Conservation (phyloP, 73 alveolate genomes). For the Paramecium pentaurelia region DNA sequence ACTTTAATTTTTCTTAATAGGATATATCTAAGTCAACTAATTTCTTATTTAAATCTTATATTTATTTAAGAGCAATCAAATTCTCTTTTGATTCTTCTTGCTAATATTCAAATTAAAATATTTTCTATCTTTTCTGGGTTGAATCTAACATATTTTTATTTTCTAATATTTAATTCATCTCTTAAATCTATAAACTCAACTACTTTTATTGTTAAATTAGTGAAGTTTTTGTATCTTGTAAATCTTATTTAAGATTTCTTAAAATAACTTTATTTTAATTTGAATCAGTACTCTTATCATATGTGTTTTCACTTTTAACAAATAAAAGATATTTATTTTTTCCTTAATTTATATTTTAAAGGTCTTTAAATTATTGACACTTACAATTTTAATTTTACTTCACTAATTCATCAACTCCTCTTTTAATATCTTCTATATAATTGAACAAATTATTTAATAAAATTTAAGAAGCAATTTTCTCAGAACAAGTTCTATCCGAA, state of each 20-base stretch:
- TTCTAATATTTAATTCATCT: background rate
- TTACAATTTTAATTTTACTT: no score
- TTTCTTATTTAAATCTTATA: background rate
- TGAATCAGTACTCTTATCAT: background rate
- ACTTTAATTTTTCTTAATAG: background rate
- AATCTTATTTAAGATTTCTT: background rate
- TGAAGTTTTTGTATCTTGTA: background rate
- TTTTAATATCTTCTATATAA: background rate
- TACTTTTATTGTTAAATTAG: no score
- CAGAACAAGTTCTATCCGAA: background rate
- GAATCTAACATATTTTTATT: no score
- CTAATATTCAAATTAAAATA: background rate
- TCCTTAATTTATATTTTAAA: background rate
- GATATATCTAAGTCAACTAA: background rate
- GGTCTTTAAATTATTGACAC: background rate
- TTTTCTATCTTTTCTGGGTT: background rate
- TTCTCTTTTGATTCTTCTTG: background rate
- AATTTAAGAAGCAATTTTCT: background rate
- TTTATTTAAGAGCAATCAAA: no score
- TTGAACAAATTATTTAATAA: no score
- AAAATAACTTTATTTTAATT: background rate
- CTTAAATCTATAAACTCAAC: background rate
- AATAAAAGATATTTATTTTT: no score
- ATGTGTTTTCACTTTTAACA: background rate
- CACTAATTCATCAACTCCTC: background rate